Percentiles rank a stretch among this genome's conserved stretches.
Conservation (phyloP, 1,284 basidiomycete genomes). For the Ustilago cynodontis region DNA sequence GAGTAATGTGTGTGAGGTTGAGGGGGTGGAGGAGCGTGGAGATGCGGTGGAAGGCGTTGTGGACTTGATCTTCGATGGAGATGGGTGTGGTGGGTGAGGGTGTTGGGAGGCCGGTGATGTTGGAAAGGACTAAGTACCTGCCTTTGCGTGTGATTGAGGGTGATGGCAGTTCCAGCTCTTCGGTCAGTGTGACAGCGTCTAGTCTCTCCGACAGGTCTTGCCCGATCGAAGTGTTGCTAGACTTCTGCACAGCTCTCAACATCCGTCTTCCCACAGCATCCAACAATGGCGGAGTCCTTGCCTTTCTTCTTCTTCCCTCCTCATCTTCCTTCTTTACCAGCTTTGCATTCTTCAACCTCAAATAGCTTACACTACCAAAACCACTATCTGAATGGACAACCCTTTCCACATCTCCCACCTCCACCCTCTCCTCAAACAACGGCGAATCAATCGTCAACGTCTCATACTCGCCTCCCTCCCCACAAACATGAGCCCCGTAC, state of each 20-base stretch:
- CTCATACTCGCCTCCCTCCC: constrained; percentile 99
- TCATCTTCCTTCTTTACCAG: constrained; percentile 50
- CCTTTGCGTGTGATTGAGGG: constrained; percentile 25
- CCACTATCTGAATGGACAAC: constrained; percentile 62
- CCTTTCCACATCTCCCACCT: constrained; percentile 71
- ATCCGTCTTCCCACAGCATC: constrained; percentile 46
- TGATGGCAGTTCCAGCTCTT: constrained; percentile 1
- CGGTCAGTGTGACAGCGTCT: neutral
- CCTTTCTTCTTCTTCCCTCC: neutral
- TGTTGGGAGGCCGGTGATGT: constrained; percentile 23
- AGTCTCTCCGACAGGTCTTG: neutral
- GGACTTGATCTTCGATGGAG: constrained; percentile 34
- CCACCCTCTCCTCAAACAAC: constrained; percentile 83
- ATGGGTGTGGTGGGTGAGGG: neutral
- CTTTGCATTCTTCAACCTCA: constrained; percentile 50
- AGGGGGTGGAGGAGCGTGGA: constrained; percentile 67
- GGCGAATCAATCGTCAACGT: constrained; percentile 91
- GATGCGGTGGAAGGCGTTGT: constrained; percentile 20
- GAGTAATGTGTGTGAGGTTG: constrained; percentile 72
- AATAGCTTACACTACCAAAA: constrained; percentile 65
- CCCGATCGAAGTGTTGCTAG: neutral
- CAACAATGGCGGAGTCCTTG: constrained; percentile 20
- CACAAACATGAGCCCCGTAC: constrained; percentile 94
- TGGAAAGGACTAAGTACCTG: constrained; percentile 31
- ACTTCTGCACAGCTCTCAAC: constrained; percentile 25